These are phyloP conservation scores for bread wheat (Triticum aestivum) DNA, from an alignment of 176 grass and related monocot genomes.

Conservation along the genomic window IWGSC_CS_RefSeq_v2.1 NC_057801.1:327004980-327005479, in stretches of 20 bases:
- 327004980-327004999: not conserved
- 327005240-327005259: constrained; percentile 19
- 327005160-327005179: not conserved
- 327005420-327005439: not conserved
- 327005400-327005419: constrained; percentile 36
- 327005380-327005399: constrained; percentile 99
- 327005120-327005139: not conserved
- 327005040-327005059: not conserved
- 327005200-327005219: not conserved
- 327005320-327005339: constrained; percentile 90
- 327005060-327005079: constrained; percentile 30
- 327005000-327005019: not conserved
- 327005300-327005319: constrained; percentile 80
- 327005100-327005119: constrained; percentile 4
- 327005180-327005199: constrained; percentile 12
- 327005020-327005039: constrained; percentile 13
- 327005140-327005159: constrained; percentile 22
- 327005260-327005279: constrained; percentile 16
- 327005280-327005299: constrained; percentile 33
- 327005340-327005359: constrained; percentile 71
- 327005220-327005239: not conserved
- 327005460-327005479: constrained; percentile 24
- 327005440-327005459: not conserved
- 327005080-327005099: not conserved
- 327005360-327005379: constrained; percentile 74